phyloP scores from a whole-genome alignment of 306 rosid genomes.

The Quercus cerris region DNA sequence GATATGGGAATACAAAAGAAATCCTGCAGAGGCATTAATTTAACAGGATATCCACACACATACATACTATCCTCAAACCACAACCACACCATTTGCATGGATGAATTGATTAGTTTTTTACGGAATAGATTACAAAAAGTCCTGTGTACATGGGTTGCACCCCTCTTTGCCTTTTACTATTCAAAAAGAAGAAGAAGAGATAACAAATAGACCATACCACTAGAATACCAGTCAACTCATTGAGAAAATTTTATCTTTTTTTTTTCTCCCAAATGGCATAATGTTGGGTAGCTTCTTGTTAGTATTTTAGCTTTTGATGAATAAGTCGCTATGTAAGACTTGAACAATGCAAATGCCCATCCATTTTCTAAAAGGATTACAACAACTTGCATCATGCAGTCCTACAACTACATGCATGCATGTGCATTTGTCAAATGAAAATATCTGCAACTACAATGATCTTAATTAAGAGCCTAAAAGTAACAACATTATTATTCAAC shows the following conservation, averaged over 20 bases:
- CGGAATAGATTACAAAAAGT: neutral
- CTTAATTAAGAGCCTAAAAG: no score
- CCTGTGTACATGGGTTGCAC: no score
- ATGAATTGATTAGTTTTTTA: neutral
- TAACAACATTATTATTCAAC: neutral
- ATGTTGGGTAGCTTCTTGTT: no score
- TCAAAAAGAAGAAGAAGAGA: no score
- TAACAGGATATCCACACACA: neutral
- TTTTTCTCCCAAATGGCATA: no score
- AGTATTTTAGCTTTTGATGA: no score
- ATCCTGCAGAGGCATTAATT: neutral
- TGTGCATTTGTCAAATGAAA: no score
- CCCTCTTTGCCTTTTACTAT: no score
- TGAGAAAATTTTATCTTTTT: neutral
- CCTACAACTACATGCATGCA: neutral
- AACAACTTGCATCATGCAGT: neutral
- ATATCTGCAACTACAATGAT: no score
- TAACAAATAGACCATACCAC: neutral
- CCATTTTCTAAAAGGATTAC: no score
- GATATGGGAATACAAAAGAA: neutral
- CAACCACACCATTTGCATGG: neutral
- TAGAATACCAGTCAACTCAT: neutral
- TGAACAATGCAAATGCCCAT: no score
- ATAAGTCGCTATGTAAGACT: no score
- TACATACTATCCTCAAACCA: neutral